Evolutionary conservation across 2,329 filamentous ascomycete genomes (phyloP).

Genomic region (Emericellopsis cladophorae): DNA sequence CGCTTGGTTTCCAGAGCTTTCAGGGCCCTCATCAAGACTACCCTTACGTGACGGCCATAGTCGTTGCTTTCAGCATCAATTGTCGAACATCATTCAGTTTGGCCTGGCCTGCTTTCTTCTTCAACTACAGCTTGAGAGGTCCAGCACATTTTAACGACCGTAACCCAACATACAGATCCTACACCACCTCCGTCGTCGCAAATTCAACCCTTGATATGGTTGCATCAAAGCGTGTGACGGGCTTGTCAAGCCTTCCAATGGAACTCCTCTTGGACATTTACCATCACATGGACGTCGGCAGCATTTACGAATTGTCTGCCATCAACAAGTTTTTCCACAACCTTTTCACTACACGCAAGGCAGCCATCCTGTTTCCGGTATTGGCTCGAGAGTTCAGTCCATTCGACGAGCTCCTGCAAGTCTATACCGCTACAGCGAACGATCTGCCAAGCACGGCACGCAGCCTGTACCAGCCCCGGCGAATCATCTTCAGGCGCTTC

Average conservation of each 20-base stretch:
- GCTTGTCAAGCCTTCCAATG: constrained; percentile 21
- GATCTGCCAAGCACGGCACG: constrained; percentile 17
- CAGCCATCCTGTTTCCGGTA: constrained; percentile 27
- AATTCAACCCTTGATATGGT: no score
- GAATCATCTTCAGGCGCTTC: constrained; percentile 23
- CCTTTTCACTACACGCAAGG: constrained; percentile 27
- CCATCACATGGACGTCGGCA: constrained; percentile 26
- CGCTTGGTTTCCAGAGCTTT: background rate
- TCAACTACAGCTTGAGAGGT: constrained; percentile 2
- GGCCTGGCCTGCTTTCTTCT: background rate
- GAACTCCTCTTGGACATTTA: constrained; percentile 37
- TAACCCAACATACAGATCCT: no score
- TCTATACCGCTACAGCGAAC: constrained; percentile 27
- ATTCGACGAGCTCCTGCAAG: constrained; percentile 30
- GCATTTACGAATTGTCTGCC: constrained; percentile 24
- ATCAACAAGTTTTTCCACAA: constrained; percentile 22
- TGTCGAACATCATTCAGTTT: background rate
- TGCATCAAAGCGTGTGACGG: constrained; percentile 2
- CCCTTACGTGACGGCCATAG: no score
- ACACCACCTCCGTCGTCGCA: no score
- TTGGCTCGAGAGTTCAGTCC: constrained; percentile 28
- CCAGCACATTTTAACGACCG: constrained; percentile 1
- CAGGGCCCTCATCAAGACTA: background rate
- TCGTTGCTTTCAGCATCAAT: background rate
- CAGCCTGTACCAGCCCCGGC: constrained; percentile 23